Evolutionary conservation across 345 rosid genomes (phyloP).

Genomic region (Sisymbrium altissimum): DNA sequence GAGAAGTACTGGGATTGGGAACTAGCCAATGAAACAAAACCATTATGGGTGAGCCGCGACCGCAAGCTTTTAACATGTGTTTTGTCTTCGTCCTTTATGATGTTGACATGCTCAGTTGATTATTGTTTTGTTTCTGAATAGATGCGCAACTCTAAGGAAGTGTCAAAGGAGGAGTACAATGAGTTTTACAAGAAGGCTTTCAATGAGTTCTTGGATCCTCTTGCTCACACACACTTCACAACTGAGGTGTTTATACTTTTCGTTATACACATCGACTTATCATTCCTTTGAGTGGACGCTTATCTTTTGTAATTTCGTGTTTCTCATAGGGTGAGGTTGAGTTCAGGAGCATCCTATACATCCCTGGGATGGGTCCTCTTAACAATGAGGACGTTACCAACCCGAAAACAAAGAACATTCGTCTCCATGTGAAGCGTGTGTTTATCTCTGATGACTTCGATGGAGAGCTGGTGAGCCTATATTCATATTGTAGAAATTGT

Average conservation of each 20-base stretch:
- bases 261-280: background rate
- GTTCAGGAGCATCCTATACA: slow-evolving; percentile 85
- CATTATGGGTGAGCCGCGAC: slow-evolving; percentile 76
- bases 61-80: background rate
- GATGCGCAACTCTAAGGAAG: slow-evolving; percentile 87
- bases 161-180: slow-evolving; percentile 72
- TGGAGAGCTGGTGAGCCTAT: slow-evolving; percentile 84
- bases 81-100: background rate
- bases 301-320: background rate
- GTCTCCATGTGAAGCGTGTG: slow-evolving; percentile 89
- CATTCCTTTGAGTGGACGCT: background rate
- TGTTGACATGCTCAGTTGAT: background rate
- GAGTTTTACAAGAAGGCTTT: slow-evolving; percentile 95
- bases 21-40: slow-evolving; percentile 91
- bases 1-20: slow-evolving; percentile 99
- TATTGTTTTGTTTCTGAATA: slow-evolving; percentile 29
- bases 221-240: slow-evolving; percentile 79
- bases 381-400: slow-evolving; percentile 83
- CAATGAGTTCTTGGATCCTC: slow-evolving; percentile 90
- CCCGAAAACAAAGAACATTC: slow-evolving; percentile 90
- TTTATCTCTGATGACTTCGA: slow-evolving; percentile 99
- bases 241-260: slow-evolving; percentile 57
- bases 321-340: slow-evolving; percentile 90
- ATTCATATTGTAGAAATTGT: background rate
- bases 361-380: slow-evolving; percentile 98